Percentiles rank a stretch among this genome's conserved stretches.
These are phyloP conservation scores for Fusarium brachygibbosum DNA, from an alignment of 2,329 filamentous ascomycete species.

Conservation along the genomic window DNA sequence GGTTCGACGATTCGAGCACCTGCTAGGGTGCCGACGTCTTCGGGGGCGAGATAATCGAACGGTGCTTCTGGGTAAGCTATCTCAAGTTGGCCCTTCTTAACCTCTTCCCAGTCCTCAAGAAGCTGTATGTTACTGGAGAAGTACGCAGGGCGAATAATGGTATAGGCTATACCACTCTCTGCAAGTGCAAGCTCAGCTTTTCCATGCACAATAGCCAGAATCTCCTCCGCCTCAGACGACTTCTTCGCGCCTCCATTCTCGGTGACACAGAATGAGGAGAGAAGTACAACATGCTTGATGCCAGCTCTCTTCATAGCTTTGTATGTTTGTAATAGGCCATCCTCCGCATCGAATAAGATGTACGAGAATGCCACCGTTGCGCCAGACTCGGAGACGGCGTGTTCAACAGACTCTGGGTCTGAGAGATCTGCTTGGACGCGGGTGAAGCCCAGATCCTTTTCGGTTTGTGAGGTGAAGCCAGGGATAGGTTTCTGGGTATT, in stretches of 20 bases:
- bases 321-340: conserved; percentile 8
- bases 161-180: neutral
- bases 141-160: conserved; percentile 11
- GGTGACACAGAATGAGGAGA: conserved; percentile 6
- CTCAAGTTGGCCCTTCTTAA: conserved; percentile 3
- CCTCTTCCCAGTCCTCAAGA: conserved; percentile 3
- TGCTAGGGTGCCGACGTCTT: conserved; percentile 18
- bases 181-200: conserved; percentile 22
- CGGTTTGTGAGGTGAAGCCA: neutral
- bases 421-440: conserved; percentile 30
- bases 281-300: conserved; percentile 14
- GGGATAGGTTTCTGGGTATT: conserved; percentile 16
- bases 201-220: conserved; percentile 9
- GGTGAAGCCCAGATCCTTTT: conserved; percentile 8
- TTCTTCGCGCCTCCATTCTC: conserved; percentile 1
- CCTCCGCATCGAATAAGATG: conserved; percentile 12
- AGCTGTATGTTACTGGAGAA: conserved; percentile 23
- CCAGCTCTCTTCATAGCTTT: conserved; percentile 23
- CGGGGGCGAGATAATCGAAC: conserved; percentile 28
- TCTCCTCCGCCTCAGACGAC: neutral
- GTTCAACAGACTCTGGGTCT: conserved; percentile 9
- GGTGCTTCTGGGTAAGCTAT: neutral
- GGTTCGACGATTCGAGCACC: neutral
- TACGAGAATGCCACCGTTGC: conserved; percentile 27
- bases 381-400: conserved; percentile 14